Evolutionary conservation across 257 asterid species (phyloP).

Genomic region (Solanum tarijense): DNA sequence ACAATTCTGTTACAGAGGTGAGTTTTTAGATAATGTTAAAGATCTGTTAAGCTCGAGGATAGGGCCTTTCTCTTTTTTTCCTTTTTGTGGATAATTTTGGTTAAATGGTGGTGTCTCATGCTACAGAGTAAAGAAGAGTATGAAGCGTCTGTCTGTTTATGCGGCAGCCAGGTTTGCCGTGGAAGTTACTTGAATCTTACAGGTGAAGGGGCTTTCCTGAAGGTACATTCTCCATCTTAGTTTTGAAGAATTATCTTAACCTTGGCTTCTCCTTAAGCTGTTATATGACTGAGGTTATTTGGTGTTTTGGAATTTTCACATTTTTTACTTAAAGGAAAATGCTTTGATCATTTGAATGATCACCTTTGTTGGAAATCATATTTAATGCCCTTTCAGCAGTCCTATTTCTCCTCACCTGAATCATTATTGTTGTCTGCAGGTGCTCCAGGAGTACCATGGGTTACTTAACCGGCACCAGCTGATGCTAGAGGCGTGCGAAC

Average conservation of each 20-base stretch:
- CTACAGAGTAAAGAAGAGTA: conserved; percentile 95
- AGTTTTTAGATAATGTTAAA: conserved; percentile 15
- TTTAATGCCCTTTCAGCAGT: not conserved
- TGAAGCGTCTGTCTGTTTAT: conserved; percentile 96
- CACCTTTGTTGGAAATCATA: not conserved
- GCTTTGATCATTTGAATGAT: not conserved
- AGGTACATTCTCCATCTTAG: conserved; percentile 34
- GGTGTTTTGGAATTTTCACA: not conserved
- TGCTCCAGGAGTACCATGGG: conserved; percentile 80
- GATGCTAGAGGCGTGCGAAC: conserved; percentile 90
- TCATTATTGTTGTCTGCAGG: conserved; percentile 32
- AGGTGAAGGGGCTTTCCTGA: conserved; percentile 94
- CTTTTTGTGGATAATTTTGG: conserved; percentile 5
- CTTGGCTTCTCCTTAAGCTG: not conserved
- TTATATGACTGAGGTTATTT: not conserved
- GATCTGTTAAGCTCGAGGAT: not conserved
- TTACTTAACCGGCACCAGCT: conserved; percentile 73
- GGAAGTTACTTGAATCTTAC: conserved; percentile 92
- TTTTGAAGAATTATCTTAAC: not conserved
- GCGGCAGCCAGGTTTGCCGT: conserved; percentile 99
- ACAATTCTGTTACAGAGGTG: conserved; percentile 98
- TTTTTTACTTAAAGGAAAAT: not conserved
- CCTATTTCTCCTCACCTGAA: conserved; percentile 1
- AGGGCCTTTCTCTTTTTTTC: not conserved
- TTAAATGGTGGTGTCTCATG: not conserved